Evolutionary conservation across 176 grass and related monocot species (phyloP).

Genomic region (Alopecurus myosuroides): DNA sequence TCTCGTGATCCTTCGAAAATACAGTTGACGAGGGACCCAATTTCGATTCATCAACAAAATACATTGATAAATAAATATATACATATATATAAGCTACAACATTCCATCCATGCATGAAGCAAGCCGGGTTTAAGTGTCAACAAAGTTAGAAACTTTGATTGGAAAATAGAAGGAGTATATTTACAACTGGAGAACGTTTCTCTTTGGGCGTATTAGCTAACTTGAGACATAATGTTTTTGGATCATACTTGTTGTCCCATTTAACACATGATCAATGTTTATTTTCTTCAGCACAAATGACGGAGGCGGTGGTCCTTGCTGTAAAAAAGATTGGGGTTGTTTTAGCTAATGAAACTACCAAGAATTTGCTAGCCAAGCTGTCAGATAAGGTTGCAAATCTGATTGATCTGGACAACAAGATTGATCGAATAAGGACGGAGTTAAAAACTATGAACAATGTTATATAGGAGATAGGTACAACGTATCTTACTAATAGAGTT

Average conservation of each 20-base stretch:
- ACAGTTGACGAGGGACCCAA: too few relatives aligned
- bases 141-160: neutral
- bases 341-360: neutral
- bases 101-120: neutral
- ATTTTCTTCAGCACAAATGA: conserved; percentile 12
- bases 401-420: neutral
- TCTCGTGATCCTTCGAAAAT: too few relatives aligned
- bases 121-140: neutral
- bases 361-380: neutral
- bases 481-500: neutral
- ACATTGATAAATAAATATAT: too few relatives aligned
- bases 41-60: too few relatives aligned
- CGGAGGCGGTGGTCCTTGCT: conserved; percentile 6
- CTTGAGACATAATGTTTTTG: neutral
- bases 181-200: neutral
- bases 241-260: neutral
- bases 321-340: neutral
- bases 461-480: conserved; percentile 2
- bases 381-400: conserved; percentile 14
- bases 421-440: neutral
- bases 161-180: neutral
- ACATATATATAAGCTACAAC: too few relatives aligned
- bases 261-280: neutral
- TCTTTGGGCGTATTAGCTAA: neutral
- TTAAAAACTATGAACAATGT: conserved; percentile 10